Evolutionary conservation across 2,329 filamentous ascomycete species (phyloP), one percentile per base, ranked within the genome.

Genomic region (Coniella lustricola): DNA sequence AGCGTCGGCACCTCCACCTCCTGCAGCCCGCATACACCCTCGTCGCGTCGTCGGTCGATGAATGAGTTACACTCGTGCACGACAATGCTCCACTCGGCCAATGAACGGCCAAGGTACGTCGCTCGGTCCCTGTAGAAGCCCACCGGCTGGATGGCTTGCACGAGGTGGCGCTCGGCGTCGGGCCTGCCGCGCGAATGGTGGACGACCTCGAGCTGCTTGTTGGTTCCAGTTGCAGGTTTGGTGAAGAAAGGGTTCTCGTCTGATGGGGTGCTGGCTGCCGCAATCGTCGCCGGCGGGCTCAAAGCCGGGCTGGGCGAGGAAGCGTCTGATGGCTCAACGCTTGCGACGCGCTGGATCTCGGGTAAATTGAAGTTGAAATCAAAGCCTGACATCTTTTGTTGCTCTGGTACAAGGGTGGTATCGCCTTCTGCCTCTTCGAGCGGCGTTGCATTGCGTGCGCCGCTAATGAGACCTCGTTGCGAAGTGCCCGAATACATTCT

Each of bases 21-120:
- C 55, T 70, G 73, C 51, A 88, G 76, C 0, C 71, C 70, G 2
- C 78, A 73, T 9, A 90, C 78, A 38, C 87, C 87, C 61, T 93
- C 87, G 40, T 81, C 80, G 44, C 82, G 81, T 47, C 87, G 76
- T 39, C 87, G 74, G 50, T 91, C 86, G 29, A 89, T 80, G 64
- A 91, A 93, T 59, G 81, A 87, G 66, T 90, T 88, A 68, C 82
- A 88, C 62, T 93, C 87, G 48, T 79, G 77, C 14, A 90, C 80
- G 17, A 91, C 77, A 16, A 87, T 69, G 17, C 75, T 73, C 87
- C 87, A 93, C 64, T 93, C 87, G 0, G 86, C 86, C 38, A 93
- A 71, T 0, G 87, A 83, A 17, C 85, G 75, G 2, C 87, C 87
- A 3, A 78, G 72, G 62, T 91, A 85, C 42, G 78, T 77, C 8